Percentiles rank a stretch among this genome's conserved stretches.
Evolutionary conservation across 768 basidiomycete species (phyloP).

Genomic region (Hypholoma sublateritium): DNA sequence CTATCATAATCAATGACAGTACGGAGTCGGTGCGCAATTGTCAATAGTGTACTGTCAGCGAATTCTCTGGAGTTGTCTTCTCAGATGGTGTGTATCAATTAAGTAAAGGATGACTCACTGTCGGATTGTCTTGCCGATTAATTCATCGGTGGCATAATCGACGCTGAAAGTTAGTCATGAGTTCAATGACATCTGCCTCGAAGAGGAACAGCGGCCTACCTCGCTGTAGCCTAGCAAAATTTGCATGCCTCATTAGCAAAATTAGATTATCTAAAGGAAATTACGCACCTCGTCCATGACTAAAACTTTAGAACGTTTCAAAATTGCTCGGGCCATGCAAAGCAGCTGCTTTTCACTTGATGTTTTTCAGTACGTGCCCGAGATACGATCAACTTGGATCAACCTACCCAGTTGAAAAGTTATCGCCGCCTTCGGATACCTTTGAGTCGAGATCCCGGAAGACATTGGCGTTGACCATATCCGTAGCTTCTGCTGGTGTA

Average conservation of each 20-base stretch:
- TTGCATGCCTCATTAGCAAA: not conserved
- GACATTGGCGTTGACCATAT: slow-evolving; percentile 62
- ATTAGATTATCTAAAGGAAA: not conserved
- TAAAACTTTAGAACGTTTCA: slow-evolving; percentile 70
- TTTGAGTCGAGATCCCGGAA: slow-evolving; percentile 45
- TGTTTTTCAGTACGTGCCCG: not conserved
- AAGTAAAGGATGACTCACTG: slow-evolving; percentile 44
- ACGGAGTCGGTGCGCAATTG: slow-evolving; percentile 77
- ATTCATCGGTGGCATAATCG: slow-evolving; percentile 83
- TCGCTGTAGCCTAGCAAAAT: slow-evolving; percentile 19
- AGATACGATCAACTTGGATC: not conserved
- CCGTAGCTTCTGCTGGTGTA: slow-evolving; percentile 40
- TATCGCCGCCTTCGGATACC: slow-evolving; percentile 75
- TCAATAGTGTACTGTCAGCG: slow-evolving; percentile 77
- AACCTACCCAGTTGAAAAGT: slow-evolving; percentile 61
- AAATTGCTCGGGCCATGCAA: slow-evolving; percentile 83
- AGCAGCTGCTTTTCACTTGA: slow-evolving; percentile 70
- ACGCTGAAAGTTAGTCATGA: slow-evolving; percentile 37
- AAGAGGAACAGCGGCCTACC: slow-evolving; percentile 4
- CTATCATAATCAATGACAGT: slow-evolving; percentile 86
- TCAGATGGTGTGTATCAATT: too few species aligned
- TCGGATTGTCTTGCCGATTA: slow-evolving; percentile 77
- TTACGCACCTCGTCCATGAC: slow-evolving; percentile 75
- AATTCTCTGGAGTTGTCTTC: slow-evolving; percentile 53
- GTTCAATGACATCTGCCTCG: not conserved